Percentiles rank a stretch among this genome's conserved stretches.
phyloP scores from a whole-genome alignment of 2,329 filamentous ascomycete species.

The Cladophialophora carrionii region DNA sequence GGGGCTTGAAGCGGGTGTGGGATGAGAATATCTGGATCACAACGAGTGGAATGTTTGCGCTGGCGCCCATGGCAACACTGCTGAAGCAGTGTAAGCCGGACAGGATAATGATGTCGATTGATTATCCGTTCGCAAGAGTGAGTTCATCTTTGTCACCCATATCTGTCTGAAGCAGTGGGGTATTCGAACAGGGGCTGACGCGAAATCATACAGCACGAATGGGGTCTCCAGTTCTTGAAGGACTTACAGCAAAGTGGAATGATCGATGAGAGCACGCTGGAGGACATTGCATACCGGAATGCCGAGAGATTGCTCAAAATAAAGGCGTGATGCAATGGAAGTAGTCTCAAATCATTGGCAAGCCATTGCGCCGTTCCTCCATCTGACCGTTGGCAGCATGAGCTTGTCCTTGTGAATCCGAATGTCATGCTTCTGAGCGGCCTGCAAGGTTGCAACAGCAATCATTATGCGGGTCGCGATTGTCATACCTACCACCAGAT shows the following conservation, averaged over 20 bases:
- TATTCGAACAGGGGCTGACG: slow-evolving; percentile 50
- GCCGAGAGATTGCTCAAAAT: slow-evolving; percentile 51
- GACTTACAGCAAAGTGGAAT: slow-evolving; percentile 56
- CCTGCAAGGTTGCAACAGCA: not conserved
- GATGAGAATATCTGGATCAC: slow-evolving; percentile 62
- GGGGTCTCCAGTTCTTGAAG: slow-evolving; percentile 53
- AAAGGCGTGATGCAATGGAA: not conserved
- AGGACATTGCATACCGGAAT: slow-evolving; percentile 56
- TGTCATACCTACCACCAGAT: no score
- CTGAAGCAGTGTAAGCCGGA: slow-evolving; percentile 46
- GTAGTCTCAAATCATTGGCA: not conserved
- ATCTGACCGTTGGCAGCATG: not conserved
- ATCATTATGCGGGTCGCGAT: no score
- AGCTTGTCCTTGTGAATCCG: not conserved
- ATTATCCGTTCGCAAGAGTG: slow-evolving; percentile 57
- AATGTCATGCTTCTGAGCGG: not conserved
- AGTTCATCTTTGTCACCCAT: not conserved
- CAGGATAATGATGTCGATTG: slow-evolving; percentile 59
- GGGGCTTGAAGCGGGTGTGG: slow-evolving; percentile 55
- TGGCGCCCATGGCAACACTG: slow-evolving; percentile 52
- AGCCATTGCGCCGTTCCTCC: not conserved
- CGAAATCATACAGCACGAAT: slow-evolving; percentile 55
- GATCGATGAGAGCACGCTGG: slow-evolving; percentile 53
- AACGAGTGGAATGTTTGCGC: slow-evolving; percentile 57
- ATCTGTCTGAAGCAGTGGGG: not conserved